Evolutionary conservation across 352 stramenopile genomes (phyloP).

Genomic region (Phytophthora nicotianae): DNA sequence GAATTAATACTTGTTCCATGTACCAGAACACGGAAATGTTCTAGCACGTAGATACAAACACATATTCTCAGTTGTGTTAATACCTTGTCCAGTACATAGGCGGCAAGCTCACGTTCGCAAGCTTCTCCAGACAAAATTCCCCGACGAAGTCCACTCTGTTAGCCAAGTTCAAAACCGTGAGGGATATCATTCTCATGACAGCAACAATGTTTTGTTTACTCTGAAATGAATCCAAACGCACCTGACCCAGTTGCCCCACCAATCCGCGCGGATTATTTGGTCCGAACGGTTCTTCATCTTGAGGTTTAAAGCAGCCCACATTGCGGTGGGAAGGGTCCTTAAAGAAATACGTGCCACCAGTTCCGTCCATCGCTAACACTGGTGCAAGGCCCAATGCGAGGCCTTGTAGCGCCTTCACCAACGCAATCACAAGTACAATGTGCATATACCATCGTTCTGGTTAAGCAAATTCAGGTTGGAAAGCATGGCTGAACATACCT

Average conservation of each 20-base stretch:
- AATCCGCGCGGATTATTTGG: constrained; percentile 97
- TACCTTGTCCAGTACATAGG: constrained; percentile 95
- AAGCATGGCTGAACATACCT: constrained; percentile 37
- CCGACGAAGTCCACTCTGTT: constrained; percentile 81
- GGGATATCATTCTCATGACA: background rate
- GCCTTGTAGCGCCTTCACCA: constrained; percentile 79
- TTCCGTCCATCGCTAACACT: constrained; percentile 94
- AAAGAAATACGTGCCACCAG: constrained; percentile 98
- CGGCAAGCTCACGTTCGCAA: constrained; percentile 96
- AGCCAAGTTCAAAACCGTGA: constrained; percentile 2
- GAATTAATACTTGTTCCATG: constrained; percentile 6
- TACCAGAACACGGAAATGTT: too few relatives aligned
- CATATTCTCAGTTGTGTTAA: constrained; percentile 4
- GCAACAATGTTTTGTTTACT: background rate
- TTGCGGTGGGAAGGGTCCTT: constrained; percentile 93
- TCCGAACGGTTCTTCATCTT: constrained; percentile 98
- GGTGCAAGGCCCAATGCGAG: constrained; percentile 92
- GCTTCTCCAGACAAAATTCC: constrained; percentile 96
- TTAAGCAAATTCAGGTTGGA: background rate
- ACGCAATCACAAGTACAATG: background rate
- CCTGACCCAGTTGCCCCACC: constrained; percentile 77
- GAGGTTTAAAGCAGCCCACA: constrained; percentile 97
- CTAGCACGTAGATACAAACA: too few relatives aligned
- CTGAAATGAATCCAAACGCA: constrained; percentile 17
- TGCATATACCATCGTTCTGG: constrained; percentile 7